Evolutionary conservation across 2,329 filamentous ascomycete genomes (phyloP), one percentile per base, ranked within the genome.

Genomic region (Hirsutella thompsonii): DNA sequence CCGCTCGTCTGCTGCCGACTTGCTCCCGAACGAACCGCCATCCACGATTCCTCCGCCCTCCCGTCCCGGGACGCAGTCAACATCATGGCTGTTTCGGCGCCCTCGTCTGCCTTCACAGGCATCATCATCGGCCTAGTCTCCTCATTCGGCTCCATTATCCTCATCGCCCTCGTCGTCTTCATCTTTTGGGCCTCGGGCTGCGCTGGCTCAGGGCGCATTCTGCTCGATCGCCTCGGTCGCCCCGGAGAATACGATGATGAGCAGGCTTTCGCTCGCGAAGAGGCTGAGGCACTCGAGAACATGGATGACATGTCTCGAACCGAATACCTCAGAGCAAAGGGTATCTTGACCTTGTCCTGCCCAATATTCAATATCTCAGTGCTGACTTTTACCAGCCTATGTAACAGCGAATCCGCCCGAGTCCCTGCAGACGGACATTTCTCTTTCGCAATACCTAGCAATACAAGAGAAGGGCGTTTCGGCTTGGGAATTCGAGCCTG

Each of bases 401-500:
- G 79, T 95, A 46, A 82, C 92, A 60, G 86, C 82, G 42, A 95
- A 96, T 57, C 92, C 90, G 3, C 88, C 92, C 49, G 92, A 98
- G 61, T 96, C 92, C 8, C 68, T 90, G 44, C 88, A 92, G 55
- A 96, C 92, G 50, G 92, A 98, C 58, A 98, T 98, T 49, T 96
- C 92, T 19, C 68, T 98, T 48, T 96, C 92, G 29, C 92, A 98
- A 60, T 96, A 94, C 59, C 74, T 98, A 44, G 92, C 92, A 34
- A 98, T 98, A 50, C 92, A 98, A 66, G 92, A 98, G 67, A 98
- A 98, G 62, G 92, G 92, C 39, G 90, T 98, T n/a, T 94, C 92
- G 5, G 92, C 92, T 6, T 98, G 92, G 92, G 92, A 98, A 61
- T 98, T 98, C 55, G 92, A 96, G 61, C 92, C 92, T n/a, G 92